Evolutionary conservation across 495 filamentous ascomycete species (phyloP).

Genomic region (Penicillium roqueforti): DNA sequence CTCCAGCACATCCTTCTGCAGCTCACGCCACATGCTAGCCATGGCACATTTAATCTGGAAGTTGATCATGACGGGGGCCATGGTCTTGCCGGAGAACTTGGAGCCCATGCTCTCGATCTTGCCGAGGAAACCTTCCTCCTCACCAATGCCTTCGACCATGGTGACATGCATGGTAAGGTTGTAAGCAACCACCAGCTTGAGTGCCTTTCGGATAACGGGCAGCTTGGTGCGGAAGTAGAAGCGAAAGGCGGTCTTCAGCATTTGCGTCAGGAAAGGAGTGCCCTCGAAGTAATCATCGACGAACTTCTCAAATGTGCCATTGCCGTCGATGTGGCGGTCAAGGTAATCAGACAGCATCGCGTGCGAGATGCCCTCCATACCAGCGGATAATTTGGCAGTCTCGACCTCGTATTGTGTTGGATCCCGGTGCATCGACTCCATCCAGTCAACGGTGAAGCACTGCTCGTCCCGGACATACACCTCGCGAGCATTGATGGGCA

Average conservation of each 20-base stretch:
- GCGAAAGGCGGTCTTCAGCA: conserved; percentile 88
- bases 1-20: conserved; percentile 90
- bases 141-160: conserved; percentile 81
- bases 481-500: conserved; percentile 85
- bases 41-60: conserved; percentile 95
- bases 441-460: conserved; percentile 89
- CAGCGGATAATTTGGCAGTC: conserved; percentile 80
- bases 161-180: conserved; percentile 89
- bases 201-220: conserved; percentile 81
- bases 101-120: conserved; percentile 74
- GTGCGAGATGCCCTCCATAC: conserved; percentile 75
- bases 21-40: conserved; percentile 92
- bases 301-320: conserved; percentile 74
- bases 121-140: conserved; percentile 70
- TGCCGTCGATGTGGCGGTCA: conserved; percentile 83
- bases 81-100: conserved; percentile 78
- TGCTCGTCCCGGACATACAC: conserved; percentile 87
- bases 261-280: conserved; percentile 85
- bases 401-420: conserved; percentile 76
- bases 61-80: conserved; percentile 96
- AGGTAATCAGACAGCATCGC: conserved; percentile 79
- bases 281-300: conserved; percentile 94
- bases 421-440: conserved; percentile 67
- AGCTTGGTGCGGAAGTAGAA: conserved; percentile 80
- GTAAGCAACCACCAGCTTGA: conserved; percentile 89